phyloP scores from a whole-genome alignment of 176 grass and related monocot species.

The Cenchrus fungigraminus region DNA sequence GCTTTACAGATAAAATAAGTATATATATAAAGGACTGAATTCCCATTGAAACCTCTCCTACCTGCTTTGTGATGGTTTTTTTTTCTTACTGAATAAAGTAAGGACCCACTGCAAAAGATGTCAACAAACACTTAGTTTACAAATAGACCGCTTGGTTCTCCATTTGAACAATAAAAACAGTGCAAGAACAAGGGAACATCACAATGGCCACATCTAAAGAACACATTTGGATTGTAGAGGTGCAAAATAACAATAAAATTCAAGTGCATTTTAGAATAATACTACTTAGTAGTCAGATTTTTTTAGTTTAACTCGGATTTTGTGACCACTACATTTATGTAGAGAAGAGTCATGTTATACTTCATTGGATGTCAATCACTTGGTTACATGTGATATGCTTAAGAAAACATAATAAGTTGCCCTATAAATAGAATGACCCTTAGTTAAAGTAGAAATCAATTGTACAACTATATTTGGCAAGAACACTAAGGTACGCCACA shows the following conservation, averaged over 20 bases:
- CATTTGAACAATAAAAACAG: background rate
- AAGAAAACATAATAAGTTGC: background rate
- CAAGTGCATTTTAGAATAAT: background rate
- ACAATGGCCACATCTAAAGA: background rate
- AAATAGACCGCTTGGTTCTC: background rate
- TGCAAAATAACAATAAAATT: background rate
- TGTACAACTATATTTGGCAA: background rate
- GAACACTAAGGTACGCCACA: too few species aligned
- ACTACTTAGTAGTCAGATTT: background rate
- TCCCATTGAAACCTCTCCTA: conserved; percentile 27
- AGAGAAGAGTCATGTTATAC: background rate
- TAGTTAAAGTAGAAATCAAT: conserved; percentile 15
- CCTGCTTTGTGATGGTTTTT: conserved; percentile 65
- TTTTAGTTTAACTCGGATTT: background rate
- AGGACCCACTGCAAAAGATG: conserved; percentile 63
- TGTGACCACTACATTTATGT: background rate
- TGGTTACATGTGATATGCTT: background rate
- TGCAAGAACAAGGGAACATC: background rate
- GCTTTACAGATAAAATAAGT: conserved; percentile 27
- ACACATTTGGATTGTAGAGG: background rate
- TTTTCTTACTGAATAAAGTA: conserved; percentile 56
- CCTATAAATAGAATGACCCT: background rate
- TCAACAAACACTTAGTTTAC: conserved; percentile 14
- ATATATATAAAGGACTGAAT: conserved; percentile 17
- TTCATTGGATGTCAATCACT: background rate